These are phyloP conservation scores for Wickerhamiella slavikovae DNA, from an alignment of 805 yeast species.

Conservation along the genomic window DNA sequence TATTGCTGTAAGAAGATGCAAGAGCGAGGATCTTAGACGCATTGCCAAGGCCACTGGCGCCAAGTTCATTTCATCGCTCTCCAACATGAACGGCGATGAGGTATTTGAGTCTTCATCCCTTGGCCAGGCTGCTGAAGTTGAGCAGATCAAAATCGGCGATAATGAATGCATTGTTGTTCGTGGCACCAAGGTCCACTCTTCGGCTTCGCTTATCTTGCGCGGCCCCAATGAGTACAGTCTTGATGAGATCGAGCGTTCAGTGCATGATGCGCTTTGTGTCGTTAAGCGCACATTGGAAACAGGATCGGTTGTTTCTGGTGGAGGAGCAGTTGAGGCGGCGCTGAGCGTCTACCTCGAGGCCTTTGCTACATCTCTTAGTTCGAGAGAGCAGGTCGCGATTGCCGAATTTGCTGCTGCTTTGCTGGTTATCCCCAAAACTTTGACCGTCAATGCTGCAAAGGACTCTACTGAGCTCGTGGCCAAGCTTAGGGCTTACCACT, in stretches of 20 bases:
- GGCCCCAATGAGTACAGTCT: constrained; percentile 86
- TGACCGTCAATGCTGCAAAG: constrained; percentile 94
- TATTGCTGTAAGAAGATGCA: constrained; percentile 93
- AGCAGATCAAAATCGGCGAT: constrained; percentile 78
- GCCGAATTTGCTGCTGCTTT: constrained; percentile 90
- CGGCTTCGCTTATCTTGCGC: constrained; percentile 78
- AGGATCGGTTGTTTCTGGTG: constrained; percentile 93
- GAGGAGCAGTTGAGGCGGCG: constrained; percentile 98
- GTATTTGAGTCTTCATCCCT: constrained; percentile 66
- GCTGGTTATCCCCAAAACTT: constrained; percentile 82
- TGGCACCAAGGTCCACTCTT: constrained; percentile 79
- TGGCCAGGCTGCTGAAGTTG: constrained; percentile 81
- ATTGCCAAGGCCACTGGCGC: constrained; percentile 98
- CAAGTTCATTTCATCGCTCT: constrained; percentile 63
- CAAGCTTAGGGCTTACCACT: constrained; percentile 87
- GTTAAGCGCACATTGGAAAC: constrained; percentile 91
- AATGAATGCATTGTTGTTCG: constrained; percentile 89
- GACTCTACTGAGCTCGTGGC: constrained; percentile 91
- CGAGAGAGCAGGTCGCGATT: constrained; percentile 93
- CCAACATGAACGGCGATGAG: constrained; percentile 92
- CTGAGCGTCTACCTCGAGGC: constrained; percentile 85
- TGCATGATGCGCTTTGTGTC: constrained; percentile 85
- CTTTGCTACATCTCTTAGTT: constrained; percentile 94
- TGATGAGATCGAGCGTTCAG: constrained; percentile 96
- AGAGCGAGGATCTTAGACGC: constrained; percentile 88